Evolutionary conservation across 192 early-diverging fungal genomes (phyloP).

Genomic region (Phlyctochytrium planicorne): DNA sequence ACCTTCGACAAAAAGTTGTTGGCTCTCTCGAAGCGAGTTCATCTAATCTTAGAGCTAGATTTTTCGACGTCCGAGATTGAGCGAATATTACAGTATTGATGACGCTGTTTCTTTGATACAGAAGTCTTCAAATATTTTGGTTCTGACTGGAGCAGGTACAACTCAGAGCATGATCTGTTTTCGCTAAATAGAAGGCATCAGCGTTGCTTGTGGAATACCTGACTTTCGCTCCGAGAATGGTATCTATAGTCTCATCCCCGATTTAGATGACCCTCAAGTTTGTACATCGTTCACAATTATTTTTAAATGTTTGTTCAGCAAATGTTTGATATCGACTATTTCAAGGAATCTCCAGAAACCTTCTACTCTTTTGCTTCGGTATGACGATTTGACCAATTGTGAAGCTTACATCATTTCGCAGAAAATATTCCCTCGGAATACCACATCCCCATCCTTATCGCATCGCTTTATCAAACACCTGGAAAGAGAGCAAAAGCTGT

Average conservation of each 20-base stretch:
- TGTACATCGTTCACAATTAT: background rate
- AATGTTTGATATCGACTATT: conserved; percentile 95
- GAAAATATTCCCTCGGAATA: conserved; percentile 88
- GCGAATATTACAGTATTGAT: too few relatives aligned
- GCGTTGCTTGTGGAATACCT: conserved; percentile 92
- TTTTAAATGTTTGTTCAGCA: conserved; percentile 12
- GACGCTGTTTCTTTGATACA: conserved; percentile 17
- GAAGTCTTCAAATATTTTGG: conserved; percentile 71
- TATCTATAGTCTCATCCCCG: conserved; percentile 80
- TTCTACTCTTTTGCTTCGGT: conserved; percentile 94
- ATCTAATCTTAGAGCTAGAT: too few relatives aligned
- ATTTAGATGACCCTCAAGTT: conserved; percentile 88
- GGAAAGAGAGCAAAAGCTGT: conserved; percentile 78
- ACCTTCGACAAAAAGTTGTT: too few relatives aligned
- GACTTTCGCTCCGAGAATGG: conserved; percentile 94
- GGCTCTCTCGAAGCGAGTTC: too few relatives aligned
- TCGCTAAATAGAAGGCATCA: conserved; percentile 69
- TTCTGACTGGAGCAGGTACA: conserved; percentile 87
- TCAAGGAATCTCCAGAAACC: conserved; percentile 77
- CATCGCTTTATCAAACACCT: conserved; percentile 88
- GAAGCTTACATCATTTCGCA: conserved; percentile 21
- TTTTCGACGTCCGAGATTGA: too few relatives aligned
- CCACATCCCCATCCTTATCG: conserved; percentile 78
- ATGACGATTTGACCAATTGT: background rate
- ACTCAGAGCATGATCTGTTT: conserved; percentile 24